Conservation (phyloP, 148 eudicot species). For the Selenicereus undatus region DNA sequence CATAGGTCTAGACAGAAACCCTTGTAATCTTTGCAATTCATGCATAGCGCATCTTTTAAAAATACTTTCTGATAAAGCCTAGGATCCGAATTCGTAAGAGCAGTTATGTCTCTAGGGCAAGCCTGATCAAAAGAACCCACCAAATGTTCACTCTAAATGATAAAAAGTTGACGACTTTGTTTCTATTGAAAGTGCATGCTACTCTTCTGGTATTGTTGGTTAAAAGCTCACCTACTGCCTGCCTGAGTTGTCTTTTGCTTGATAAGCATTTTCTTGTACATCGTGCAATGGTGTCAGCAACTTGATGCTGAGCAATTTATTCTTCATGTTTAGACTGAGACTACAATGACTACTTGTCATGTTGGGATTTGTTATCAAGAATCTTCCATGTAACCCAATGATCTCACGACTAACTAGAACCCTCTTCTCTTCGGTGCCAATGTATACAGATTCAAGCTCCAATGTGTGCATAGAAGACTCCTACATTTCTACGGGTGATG, state of each 20-base stretch:
- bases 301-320: not conserved
- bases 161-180: no score
- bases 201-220: no score
- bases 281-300: no score
- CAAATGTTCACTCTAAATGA: no score
- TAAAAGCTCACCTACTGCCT: no score
- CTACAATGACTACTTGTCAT: not conserved
- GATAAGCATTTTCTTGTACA: no score
- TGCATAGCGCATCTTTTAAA: not conserved
- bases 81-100: no score
- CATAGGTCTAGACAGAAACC: not conserved
- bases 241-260: no score
- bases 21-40: no score
- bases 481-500: conserved; percentile 86
- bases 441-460: conserved; percentile 74
- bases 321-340: conserved; percentile 7
- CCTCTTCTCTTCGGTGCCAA: not conserved
- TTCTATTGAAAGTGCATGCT: no score
- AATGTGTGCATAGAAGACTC: conserved; percentile 94
- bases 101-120: no score
- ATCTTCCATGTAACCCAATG: not conserved
- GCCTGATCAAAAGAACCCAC: no score
- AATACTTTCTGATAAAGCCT: not conserved
- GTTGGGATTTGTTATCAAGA: not conserved
- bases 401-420: not conserved